Conservation (phyloP, 2,329 filamentous ascomycete species). For the Monilinia laxa region DNA sequence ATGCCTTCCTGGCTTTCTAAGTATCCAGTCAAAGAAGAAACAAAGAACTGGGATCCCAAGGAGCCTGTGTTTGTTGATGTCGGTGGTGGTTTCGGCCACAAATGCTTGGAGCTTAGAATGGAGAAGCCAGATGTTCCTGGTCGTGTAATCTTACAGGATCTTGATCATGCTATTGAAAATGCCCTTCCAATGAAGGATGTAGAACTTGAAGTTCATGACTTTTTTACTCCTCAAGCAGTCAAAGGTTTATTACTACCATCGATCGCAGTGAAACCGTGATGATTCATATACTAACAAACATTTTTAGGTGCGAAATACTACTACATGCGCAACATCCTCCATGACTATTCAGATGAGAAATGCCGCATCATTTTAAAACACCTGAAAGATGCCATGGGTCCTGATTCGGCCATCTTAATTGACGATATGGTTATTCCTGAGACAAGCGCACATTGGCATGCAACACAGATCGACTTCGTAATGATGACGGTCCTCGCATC, state of each 20-base stretch:
- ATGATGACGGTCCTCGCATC: constrained; percentile 43
- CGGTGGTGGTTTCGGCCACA: constrained; percentile 45
- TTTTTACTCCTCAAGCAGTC: constrained; percentile 38
- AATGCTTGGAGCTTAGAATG: constrained; percentile 39
- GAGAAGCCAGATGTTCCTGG: constrained; percentile 41
- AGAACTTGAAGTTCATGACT: constrained; percentile 35
- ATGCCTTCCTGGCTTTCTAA: constrained; percentile 9
- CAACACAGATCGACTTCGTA: constrained; percentile 41
- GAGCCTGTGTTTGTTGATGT: constrained; percentile 44
- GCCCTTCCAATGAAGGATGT: constrained; percentile 37
- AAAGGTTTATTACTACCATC: constrained; percentile 20
- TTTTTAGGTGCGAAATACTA: constrained; percentile 38
- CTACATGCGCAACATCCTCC: constrained; percentile 44
- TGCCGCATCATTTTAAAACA: constrained; percentile 20
- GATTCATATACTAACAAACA: neutral
- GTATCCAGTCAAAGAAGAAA: constrained; percentile 1
- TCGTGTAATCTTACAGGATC: constrained; percentile 45
- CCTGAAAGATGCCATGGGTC: constrained; percentile 4
- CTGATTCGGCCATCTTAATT: constrained; percentile 42
- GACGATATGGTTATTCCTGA: constrained; percentile 47
- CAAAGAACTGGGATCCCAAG: constrained; percentile 6
- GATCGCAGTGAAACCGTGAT: neutral
- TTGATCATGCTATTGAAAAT: constrained; percentile 37
- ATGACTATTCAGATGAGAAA: constrained; percentile 43
- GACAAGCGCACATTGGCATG: constrained; percentile 38